These are phyloP conservation scores for Leccinum insigne DNA, from an alignment of 1,284 basidiomycete genomes.

Conservation along the genomic window DNA sequence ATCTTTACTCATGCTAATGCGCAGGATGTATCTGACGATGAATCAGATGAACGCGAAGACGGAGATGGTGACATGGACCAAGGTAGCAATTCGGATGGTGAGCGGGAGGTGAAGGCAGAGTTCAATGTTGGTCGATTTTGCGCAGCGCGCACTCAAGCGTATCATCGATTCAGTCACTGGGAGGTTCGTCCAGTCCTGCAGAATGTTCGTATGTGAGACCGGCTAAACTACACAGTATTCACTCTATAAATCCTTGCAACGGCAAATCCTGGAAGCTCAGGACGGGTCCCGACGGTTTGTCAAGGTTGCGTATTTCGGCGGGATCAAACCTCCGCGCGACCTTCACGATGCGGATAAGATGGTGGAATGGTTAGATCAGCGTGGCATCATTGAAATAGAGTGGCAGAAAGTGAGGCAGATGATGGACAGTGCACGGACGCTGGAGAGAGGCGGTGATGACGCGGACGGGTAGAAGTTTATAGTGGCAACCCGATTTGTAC, in stretches of 20 bases:
- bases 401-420: conserved; percentile 68
- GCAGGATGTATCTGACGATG: conserved; percentile 22
- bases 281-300: conserved; percentile 46
- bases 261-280: conserved; percentile 52
- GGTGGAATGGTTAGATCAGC: conserved; percentile 79
- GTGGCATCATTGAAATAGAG: conserved; percentile 64
- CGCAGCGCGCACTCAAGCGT: conserved; percentile 63
- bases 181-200: conserved; percentile 53
- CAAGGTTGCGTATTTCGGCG: conserved; percentile 54
- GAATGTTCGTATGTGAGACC: conserved; percentile 1
- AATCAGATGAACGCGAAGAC: conserved; percentile 12
- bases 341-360: conserved; percentile 70
- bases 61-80: conserved; percentile 26
- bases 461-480: neutral
- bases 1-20: conserved; percentile 7
- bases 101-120: conserved; percentile 23
- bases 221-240: conserved; percentile 44
- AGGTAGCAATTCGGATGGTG: conserved; percentile 34
- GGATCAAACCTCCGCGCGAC: conserved; percentile 59
- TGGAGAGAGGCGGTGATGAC: conserved; percentile 50
- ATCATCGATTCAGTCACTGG: conserved; percentile 83
- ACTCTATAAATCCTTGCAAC: conserved; percentile 54
- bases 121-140: conserved; percentile 77
- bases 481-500: neutral
- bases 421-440: conserved; percentile 68